Evolutionary conservation across 345 rosid genomes (phyloP).

Genomic region (Eucalyptus erythrocorys): DNA sequence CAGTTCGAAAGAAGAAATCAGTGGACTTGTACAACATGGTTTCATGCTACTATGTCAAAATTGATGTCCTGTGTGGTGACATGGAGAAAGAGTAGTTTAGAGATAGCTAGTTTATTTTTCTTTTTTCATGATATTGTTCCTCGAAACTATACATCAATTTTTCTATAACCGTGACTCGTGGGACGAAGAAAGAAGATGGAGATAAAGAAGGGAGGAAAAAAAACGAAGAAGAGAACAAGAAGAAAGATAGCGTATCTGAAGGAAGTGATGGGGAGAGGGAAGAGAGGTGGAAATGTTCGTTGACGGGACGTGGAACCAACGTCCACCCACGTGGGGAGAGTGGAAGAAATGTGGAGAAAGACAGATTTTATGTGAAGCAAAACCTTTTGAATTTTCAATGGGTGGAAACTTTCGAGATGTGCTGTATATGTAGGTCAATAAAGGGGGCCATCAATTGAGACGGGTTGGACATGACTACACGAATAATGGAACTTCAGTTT

Average conservation of each 20-base stretch:
- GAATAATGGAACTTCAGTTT: too few species aligned
- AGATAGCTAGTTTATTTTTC: neutral
- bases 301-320: too few species aligned
- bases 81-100: neutral
- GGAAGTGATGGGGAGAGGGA: neutral
- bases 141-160: too few species aligned
- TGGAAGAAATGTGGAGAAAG: too few species aligned
- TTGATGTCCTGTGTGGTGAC: neutral
- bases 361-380: too few species aligned
- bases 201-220: neutral
- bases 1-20: accelerated
- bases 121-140: too few species aligned
- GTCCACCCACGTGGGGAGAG: accelerated
- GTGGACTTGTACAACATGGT: neutral
- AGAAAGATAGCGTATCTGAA: neutral
- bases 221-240: neutral
- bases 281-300: neutral
- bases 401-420: too few species aligned
- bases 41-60: neutral
- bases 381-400: too few species aligned
- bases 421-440: too few species aligned
- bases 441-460: neutral
- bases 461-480: neutral
- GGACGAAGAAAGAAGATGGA: neutral
- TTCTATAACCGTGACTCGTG: accelerated